phyloP scores from a whole-genome alignment of 345 rosid genomes.

The Carallia pectinifolia region DNA sequence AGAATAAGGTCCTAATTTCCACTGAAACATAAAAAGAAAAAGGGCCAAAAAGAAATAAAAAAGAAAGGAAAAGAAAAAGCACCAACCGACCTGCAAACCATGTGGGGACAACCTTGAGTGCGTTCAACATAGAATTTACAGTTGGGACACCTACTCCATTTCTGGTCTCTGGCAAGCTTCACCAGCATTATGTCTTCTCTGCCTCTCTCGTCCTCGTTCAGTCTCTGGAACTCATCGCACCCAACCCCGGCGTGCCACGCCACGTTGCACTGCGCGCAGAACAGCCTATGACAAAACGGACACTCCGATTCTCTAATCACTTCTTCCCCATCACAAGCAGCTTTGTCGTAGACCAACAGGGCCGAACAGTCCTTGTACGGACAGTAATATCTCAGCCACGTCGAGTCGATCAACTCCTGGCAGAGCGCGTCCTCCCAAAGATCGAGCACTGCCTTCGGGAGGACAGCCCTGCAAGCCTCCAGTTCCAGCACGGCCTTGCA shows the following conservation, averaged over 20 bases:
- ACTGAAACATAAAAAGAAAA: no score
- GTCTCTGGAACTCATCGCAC: constrained; percentile 32
- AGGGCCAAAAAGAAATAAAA: no score
- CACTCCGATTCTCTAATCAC: constrained; percentile 56
- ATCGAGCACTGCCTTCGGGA: constrained; percentile 43
- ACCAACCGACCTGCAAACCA: constrained; percentile 39
- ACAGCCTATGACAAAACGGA: constrained; percentile 58
- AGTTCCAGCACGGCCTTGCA: constrained; percentile 45
- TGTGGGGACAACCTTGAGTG: constrained; percentile 40
- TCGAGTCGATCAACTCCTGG: constrained; percentile 34
- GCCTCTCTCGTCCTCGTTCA: constrained; percentile 42
- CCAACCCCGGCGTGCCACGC: constrained; percentile 43
- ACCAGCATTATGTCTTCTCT: constrained; percentile 42
- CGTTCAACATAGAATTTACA: constrained; percentile 47
- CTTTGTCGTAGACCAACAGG: constrained; percentile 36
- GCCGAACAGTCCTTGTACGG: constrained; percentile 75
- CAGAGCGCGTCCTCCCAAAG: constrained; percentile 56
- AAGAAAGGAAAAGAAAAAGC: no score
- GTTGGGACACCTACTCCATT: constrained; percentile 49
- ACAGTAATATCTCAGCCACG: constrained; percentile 47
- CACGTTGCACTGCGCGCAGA: constrained; percentile 42
- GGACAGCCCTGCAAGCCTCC: constrained; percentile 38
- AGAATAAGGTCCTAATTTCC: no score
- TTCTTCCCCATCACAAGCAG: constrained; percentile 4
- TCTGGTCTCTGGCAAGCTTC: constrained; percentile 34